phyloP scores from a whole-genome alignment of 2,329 filamentous ascomycete genomes.

The Diaporthe sp. region DNA sequence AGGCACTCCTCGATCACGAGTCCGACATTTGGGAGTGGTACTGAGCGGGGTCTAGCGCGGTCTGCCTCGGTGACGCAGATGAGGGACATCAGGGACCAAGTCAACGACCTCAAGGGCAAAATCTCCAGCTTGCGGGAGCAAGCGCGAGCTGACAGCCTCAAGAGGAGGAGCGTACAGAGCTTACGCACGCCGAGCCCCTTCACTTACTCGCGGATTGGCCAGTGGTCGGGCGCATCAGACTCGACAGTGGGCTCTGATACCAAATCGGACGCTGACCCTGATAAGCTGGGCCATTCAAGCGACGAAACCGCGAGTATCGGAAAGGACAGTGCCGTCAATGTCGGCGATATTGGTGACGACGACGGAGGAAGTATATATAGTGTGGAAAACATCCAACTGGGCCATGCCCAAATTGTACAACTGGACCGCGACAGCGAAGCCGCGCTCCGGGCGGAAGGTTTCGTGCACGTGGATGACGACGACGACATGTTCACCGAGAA shows the following conservation, averaged over 20 bases:
- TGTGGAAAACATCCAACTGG: slow-evolving; percentile 41
- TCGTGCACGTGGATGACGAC: slow-evolving; percentile 45
- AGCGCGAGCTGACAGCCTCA: slow-evolving; percentile 81
- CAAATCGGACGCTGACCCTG: slow-evolving; percentile 26
- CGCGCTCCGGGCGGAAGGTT: slow-evolving; percentile 37
- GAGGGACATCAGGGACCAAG: slow-evolving; percentile 81
- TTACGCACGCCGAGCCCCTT: slow-evolving; percentile 82
- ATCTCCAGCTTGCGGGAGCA: slow-evolving; percentile 84
- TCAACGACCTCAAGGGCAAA: slow-evolving; percentile 86
- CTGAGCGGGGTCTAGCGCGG: slow-evolving; percentile 65
- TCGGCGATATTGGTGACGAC: slow-evolving; percentile 41
- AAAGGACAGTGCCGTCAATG: slow-evolving; percentile 36
- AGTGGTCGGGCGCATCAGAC: slow-evolving; percentile 48
- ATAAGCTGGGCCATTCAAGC: slow-evolving; percentile 30
- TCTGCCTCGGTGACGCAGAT: slow-evolving; percentile 80
- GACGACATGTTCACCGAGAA: slow-evolving; percentile 55
- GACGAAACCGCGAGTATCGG: slow-evolving; percentile 16
- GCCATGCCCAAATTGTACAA: slow-evolving; percentile 37
- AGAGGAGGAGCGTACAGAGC: slow-evolving; percentile 80
- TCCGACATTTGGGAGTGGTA: slow-evolving; percentile 54
- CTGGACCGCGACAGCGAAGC: slow-evolving; percentile 43
- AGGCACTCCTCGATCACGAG: slow-evolving; percentile 54
- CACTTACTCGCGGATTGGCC: slow-evolving; percentile 72
- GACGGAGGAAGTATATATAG: slow-evolving; percentile 43
- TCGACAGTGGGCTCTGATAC: slow-evolving; percentile 30